phyloP scores from a whole-genome alignment of 306 rosid species.

The Trichosanthes truncata region DNA sequence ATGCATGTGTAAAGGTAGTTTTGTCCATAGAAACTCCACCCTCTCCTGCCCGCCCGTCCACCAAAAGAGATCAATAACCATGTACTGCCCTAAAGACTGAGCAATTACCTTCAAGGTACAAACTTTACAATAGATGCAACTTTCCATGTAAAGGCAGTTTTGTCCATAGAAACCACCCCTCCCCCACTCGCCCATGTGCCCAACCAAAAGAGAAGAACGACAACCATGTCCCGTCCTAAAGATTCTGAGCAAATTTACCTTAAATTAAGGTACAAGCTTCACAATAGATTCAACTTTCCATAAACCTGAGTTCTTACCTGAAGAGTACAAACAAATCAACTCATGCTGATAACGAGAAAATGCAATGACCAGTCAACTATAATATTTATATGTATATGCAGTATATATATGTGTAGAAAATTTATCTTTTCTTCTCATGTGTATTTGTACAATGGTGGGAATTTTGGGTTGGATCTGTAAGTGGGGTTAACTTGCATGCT shows the following conservation, averaged over 20 bases:
- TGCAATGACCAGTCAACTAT: not conserved
- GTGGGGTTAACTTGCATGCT: constrained; percentile 28
- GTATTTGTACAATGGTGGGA: constrained; percentile 25
- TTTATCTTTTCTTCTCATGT: constrained; percentile 12
- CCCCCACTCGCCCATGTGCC: not conserved
- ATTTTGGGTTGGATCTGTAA: constrained; percentile 17
- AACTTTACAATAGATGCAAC: not conserved
- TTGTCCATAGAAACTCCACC: not conserved
- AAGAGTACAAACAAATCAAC: not conserved
- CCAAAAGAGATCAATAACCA: not conserved
- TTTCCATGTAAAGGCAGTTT: not conserved
- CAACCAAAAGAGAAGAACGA: not conserved
- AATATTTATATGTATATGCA: not conserved
- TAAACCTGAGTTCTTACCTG: not conserved
- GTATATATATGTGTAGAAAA: not conserved
- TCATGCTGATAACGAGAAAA: not conserved
- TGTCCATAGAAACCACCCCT: not conserved
- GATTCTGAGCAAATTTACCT: not conserved
- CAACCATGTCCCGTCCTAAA: not conserved
- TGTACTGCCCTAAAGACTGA: not conserved
- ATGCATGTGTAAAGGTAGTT: not conserved
- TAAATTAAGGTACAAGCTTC: not conserved
- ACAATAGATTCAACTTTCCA: not conserved
- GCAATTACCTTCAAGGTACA: not conserved
- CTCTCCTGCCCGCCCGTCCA: not conserved